Conservation (phyloP, 2,329 filamentous ascomycete genomes). For the Orbilia javanica region DNA sequence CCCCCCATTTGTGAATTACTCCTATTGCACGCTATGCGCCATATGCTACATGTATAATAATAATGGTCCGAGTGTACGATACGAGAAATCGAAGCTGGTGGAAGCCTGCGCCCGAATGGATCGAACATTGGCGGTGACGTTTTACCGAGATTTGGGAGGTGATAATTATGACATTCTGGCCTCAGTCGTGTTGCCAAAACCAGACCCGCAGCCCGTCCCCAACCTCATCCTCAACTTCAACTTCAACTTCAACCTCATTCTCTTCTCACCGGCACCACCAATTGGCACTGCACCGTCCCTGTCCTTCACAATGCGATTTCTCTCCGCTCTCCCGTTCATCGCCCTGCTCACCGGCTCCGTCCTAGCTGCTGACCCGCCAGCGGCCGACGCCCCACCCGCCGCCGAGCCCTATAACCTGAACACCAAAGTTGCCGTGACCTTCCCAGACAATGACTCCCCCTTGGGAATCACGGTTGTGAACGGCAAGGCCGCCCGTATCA, state of each 20-base stretch:
- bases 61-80: conserved; percentile 16
- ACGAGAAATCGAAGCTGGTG: conserved; percentile 11
- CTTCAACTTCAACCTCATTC: background rate
- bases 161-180: conserved; percentile 18
- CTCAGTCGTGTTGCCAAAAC: conserved; percentile 38
- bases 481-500: conserved; percentile 83
- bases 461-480: conserved; percentile 93
- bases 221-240: conserved; percentile 19
- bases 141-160: conserved; percentile 45
- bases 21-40: background rate
- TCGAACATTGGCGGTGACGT: conserved; percentile 39
- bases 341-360: conserved; percentile 58
- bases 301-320: conserved; percentile 42
- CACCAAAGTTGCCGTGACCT: conserved; percentile 75
- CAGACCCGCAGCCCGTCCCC: background rate
- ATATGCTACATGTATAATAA: background rate
- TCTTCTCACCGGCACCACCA: background rate
- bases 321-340: conserved; percentile 42
- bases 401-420: conserved; percentile 68
- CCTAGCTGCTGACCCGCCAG: conserved; percentile 52
- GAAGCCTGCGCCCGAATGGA: background rate
- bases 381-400: conserved; percentile 60
- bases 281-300: conserved; percentile 3
- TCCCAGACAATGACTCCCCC: conserved; percentile 73
- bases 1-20: background rate